Evolutionary conservation across 768 basidiomycete genomes (phyloP).

Genomic region (Boletus subcaerulescens): DNA sequence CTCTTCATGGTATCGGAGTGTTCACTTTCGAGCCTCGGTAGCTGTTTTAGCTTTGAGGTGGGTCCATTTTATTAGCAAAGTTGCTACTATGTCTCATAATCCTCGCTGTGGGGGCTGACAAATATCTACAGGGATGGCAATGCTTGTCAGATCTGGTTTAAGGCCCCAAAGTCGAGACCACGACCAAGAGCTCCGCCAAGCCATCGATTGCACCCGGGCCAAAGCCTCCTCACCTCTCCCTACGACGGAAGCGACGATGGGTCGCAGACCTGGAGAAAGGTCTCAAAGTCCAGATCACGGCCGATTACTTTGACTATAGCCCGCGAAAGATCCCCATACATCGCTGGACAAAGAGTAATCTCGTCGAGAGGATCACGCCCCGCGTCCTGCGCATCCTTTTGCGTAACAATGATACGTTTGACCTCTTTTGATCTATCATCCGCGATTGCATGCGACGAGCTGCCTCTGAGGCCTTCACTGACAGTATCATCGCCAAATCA

Average conservation of each 20-base stretch:
- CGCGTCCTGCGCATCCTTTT: slow-evolving; percentile 57
- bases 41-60: background rate
- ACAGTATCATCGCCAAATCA: slow-evolving; percentile 77
- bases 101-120: background rate
- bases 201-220: background rate
- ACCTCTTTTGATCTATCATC: slow-evolving; percentile 76
- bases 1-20: background rate
- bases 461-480: slow-evolving; percentile 51
- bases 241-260: background rate
- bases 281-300: background rate
- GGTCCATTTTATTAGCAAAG: background rate
- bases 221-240: background rate
- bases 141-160: background rate
- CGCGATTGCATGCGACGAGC: slow-evolving; percentile 28
- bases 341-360: slow-evolving; percentile 57
- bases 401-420: slow-evolving; percentile 68
- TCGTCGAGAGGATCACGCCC: slow-evolving; percentile 72
- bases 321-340: slow-evolving; percentile 68
- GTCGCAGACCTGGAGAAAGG: slow-evolving; percentile 7
- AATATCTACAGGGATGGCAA: too few relatives aligned
- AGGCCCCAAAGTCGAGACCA: background rate
- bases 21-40: background rate
- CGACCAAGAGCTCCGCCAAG: background rate
- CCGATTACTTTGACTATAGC: slow-evolving; percentile 71
- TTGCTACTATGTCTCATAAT: too few relatives aligned